Conservation (phyloP, 495 filamentous ascomycete genomes). For the Hypoxylon intermedium region DNA sequence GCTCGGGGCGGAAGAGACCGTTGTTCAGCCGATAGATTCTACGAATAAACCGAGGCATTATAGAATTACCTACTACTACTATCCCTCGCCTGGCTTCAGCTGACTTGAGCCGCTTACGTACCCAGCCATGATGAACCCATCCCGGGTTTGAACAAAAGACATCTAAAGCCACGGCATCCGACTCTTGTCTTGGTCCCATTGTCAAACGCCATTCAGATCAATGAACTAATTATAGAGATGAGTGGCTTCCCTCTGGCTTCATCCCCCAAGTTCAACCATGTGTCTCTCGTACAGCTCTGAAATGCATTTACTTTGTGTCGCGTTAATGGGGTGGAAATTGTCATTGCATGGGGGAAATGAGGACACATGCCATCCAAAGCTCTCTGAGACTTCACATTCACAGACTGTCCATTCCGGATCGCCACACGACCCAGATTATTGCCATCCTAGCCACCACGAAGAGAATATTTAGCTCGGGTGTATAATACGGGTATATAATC, state of each 20-base stretch:
- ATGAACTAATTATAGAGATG: conserved; percentile 1
- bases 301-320: not conserved
- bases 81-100: not conserved
- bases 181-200: not conserved
- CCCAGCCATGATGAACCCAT: not conserved
- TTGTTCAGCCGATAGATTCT: too few species aligned
- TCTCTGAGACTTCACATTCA: too few species aligned
- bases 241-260: conserved; percentile 5
- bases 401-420: too few species aligned
- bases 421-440: too few species aligned
- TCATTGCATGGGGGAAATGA: too few species aligned
- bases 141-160: not conserved
- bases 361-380: too few species aligned
- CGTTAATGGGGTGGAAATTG: too few species aligned
- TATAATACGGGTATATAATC: conserved; percentile 16
- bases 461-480: conserved; percentile 1
- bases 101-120: conserved; percentile 1
- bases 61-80: not conserved
- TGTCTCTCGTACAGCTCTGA: not conserved
- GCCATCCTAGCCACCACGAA: conserved; percentile 1
- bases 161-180: not conserved
- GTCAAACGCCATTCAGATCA: not conserved
- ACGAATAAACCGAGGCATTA: too few species aligned
- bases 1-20: too few species aligned
- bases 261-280: not conserved